Conservation (phyloP, 2,329 filamentous ascomycete species). For the Trichophyton simii region DNA sequence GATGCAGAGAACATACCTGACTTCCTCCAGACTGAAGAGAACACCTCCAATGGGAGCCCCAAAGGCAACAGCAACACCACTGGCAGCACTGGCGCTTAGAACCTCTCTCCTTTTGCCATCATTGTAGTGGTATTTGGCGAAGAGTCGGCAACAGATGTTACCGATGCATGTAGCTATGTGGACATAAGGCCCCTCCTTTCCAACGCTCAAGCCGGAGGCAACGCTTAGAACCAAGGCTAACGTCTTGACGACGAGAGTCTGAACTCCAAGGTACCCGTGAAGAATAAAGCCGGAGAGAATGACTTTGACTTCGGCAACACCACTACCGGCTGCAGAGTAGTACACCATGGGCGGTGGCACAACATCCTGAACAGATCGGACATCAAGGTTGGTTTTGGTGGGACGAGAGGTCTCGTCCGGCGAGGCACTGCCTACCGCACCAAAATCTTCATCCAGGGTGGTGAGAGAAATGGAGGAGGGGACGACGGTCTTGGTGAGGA, state of each 20-base stretch:
- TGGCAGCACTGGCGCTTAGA: constrained; percentile 79
- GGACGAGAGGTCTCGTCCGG: constrained; percentile 32
- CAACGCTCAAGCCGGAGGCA: constrained; percentile 80
- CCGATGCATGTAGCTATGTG: constrained; percentile 92
- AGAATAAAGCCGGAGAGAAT: constrained; percentile 96
- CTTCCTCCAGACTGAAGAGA: constrained; percentile 88
- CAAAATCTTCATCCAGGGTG: constrained; percentile 87
- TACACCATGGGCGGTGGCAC: constrained; percentile 66
- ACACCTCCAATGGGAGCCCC: constrained; percentile 89
- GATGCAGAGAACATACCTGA: constrained; percentile 36
- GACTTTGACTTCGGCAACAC: constrained; percentile 92
- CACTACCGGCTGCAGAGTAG: constrained; percentile 89
- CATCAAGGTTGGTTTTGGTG: constrained; percentile 22
- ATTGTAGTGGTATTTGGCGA: constrained; percentile 84
- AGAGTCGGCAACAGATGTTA: constrained; percentile 89
- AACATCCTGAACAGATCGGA: constrained; percentile 21
- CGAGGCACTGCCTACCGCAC: constrained; percentile 43
- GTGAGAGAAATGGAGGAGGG: constrained; percentile 76
- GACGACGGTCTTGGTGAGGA: constrained; percentile 87
- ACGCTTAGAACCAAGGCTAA: constrained; percentile 74
- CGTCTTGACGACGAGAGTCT: constrained; percentile 77
- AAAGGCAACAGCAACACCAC: constrained; percentile 86
- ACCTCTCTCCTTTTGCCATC: constrained; percentile 90
- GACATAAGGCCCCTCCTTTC: constrained; percentile 94
- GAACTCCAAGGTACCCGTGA: constrained; percentile 84